Conservation (phyloP, 140 eudicot species). For the Anethum foeniculum region DNA sequence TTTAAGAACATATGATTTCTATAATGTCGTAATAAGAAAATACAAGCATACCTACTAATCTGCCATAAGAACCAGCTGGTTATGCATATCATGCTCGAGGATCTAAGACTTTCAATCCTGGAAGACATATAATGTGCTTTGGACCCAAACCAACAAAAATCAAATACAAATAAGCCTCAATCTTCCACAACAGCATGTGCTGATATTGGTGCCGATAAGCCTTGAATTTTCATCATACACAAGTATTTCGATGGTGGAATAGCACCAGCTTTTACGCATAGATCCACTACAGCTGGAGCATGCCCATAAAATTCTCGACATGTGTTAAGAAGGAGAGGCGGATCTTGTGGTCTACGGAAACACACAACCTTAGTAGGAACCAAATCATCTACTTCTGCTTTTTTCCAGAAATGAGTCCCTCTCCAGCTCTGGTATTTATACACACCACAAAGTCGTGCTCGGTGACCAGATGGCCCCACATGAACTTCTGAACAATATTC, state of each 20-base stretch:
- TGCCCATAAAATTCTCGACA: constrained; percentile 74
- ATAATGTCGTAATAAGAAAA: too few species aligned
- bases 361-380: constrained; percentile 71
- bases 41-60: too few species aligned
- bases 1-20: too few species aligned
- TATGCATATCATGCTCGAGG: too few species aligned
- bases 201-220: constrained; percentile 53
- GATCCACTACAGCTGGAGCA: constrained; percentile 90
- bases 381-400: constrained; percentile 75
- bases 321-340: constrained; percentile 60
- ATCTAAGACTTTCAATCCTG: too few species aligned
- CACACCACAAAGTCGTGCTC: constrained; percentile 83
- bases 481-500: constrained; percentile 71
- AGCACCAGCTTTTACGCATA: constrained; percentile 80
- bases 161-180: not conserved
- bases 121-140: too few species aligned
- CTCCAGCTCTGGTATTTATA: constrained; percentile 69
- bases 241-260: constrained; percentile 48
- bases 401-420: constrained; percentile 74
- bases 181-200: constrained; percentile 21
- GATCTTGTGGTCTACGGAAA: constrained; percentile 79
- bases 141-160: not conserved
- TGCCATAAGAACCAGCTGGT: too few species aligned
- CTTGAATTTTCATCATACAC: constrained; percentile 78
- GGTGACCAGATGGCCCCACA: constrained; percentile 95